Percentiles rank a stretch among this genome's conserved stretches.
Conservation (phyloP, 2,329 filamentous ascomycete genomes). For the Scopulariopsis brevicaulis region DNA sequence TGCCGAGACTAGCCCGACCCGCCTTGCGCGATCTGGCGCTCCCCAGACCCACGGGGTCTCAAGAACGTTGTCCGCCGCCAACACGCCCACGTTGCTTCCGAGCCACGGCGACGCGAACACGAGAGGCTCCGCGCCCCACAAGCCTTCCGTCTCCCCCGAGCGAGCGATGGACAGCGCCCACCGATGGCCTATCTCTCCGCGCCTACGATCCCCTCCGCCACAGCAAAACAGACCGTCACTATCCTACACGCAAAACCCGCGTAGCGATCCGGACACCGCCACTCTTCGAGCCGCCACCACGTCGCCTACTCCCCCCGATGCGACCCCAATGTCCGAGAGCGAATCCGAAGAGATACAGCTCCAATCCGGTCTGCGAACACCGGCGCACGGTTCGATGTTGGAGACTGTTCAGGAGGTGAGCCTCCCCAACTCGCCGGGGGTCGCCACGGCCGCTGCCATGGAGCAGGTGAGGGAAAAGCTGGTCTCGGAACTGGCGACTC, state of each 20-base stretch:
- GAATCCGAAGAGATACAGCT: slow-evolving; percentile 39
- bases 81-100: slow-evolving; percentile 54
- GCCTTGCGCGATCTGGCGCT: slow-evolving; percentile 35
- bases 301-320: slow-evolving; percentile 26
- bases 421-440: slow-evolving; percentile 57
- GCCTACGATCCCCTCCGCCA: slow-evolving; percentile 67
- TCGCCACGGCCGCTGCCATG: slow-evolving; percentile 29
- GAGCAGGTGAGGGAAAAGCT: slow-evolving; percentile 42
- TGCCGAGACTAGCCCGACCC: slow-evolving; percentile 52
- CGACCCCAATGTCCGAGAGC: slow-evolving; percentile 30
- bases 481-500: slow-evolving; percentile 25
- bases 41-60: slow-evolving; percentile 52
- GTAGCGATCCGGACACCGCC: slow-evolving; percentile 37
- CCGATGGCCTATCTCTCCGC: slow-evolving; percentile 68
- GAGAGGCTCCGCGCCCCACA: slow-evolving; percentile 50
- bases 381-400: slow-evolving; percentile 51
- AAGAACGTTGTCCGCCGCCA: slow-evolving; percentile 56
- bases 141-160: slow-evolving; percentile 32
- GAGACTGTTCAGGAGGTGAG: slow-evolving; percentile 91
- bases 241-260: slow-evolving; percentile 24
- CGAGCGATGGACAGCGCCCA: slow-evolving; percentile 39
- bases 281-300: slow-evolving; percentile 37
- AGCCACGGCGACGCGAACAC: slow-evolving; percentile 46
- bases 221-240: slow-evolving; percentile 32
- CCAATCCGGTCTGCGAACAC: slow-evolving; percentile 46